Percentiles rank a stretch among this genome's conserved stretches.
These are phyloP conservation scores for Boletus sp. DNA, from an alignment of 768 basidiomycete genomes.

Conservation along the genomic window DNA sequence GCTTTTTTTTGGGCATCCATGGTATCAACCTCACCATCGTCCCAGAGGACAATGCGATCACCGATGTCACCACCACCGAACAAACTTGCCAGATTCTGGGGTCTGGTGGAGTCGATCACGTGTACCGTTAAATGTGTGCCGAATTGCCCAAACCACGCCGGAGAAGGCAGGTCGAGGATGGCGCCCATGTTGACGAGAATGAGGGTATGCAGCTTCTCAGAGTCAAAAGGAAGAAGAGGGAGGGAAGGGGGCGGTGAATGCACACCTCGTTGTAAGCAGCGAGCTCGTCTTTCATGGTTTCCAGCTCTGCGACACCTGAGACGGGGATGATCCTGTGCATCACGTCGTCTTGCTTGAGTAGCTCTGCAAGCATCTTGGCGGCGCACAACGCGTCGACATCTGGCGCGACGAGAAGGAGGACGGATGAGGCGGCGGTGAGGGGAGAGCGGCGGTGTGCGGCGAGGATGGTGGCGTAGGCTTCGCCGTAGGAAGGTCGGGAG, in stretches of 20 bases:
- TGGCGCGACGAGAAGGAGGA: slow-evolving; percentile 82
- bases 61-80: slow-evolving; percentile 69
- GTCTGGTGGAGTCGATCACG: slow-evolving; percentile 92
- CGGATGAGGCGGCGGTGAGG: slow-evolving; percentile 75
- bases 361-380: slow-evolving; percentile 81
- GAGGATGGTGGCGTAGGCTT: slow-evolving; percentile 74
- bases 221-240: background rate
- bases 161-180: slow-evolving; percentile 75
- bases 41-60: slow-evolving; percentile 86
- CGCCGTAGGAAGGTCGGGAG: slow-evolving; percentile 60
- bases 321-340: slow-evolving; percentile 89
- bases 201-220: slow-evolving; percentile 74
- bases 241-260: background rate
- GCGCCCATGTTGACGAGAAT: slow-evolving; percentile 92
- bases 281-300: slow-evolving; percentile 63
- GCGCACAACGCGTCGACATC: slow-evolving; percentile 94
- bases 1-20: slow-evolving; percentile 73
- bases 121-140: slow-evolving; percentile 67
- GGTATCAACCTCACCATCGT: slow-evolving; percentile 77
- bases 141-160: slow-evolving; percentile 77
- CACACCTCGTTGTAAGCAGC: slow-evolving; percentile 64
- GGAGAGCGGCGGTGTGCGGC: slow-evolving; percentile 69
- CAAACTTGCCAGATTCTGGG: slow-evolving; percentile 83
- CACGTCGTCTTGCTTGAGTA: slow-evolving; percentile 93
- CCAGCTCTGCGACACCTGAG: slow-evolving; percentile 77